Evolutionary conservation across 1,284 basidiomycete species (phyloP), one percentile per base, ranked within the genome.

Genomic region (Ganoderma multipileum): DNA sequence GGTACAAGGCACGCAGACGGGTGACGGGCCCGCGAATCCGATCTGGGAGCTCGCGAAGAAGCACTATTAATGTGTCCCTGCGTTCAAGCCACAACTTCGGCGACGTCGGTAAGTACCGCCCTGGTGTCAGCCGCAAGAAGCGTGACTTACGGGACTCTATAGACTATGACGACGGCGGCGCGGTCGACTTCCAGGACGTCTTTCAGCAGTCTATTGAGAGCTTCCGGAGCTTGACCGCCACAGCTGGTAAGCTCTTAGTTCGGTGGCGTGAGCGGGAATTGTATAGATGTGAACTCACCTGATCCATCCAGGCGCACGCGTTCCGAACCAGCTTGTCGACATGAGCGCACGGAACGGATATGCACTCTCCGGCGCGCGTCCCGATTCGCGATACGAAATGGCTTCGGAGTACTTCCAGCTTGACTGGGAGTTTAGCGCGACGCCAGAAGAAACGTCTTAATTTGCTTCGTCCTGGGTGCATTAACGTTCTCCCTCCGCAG

Each of bases 1-100:
- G 91, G 83, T 93, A 44, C 90, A 92, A 73, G 91, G 91, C 8
- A 89, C 88, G 3, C 86, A 87, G 65, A 77, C 80, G 6, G 84
- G 81, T 4, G 76, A 81, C 63, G 88, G 88, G 11, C 81, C 83
- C 39, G 80, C 81, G 11, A 92, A 92, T 76, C 90, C 90, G 3
- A 87, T 91, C 16, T 86, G 85, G 76, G 79, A 79, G n/a, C 80
- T 93, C 54, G 88, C 88, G 8, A 78, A 84, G 74, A 90, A 89
- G 71, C 86, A 90, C 74, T n/a, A n/a, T n/a, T n/a, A 82, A 83
- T 9, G 71, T 91, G 28, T 78, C 81, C 70, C 86, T 85, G 0
- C 81, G 78, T 38, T 78, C 78, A 33, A 90, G 83, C 67, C 80
- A 87, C 70, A 80, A 82, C 68, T 84, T 82, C 72, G 82, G 77